Base-by-base conservation (phyloP, 1,284 basidiomycete species). In the Veloboletus limbatus region DNA sequence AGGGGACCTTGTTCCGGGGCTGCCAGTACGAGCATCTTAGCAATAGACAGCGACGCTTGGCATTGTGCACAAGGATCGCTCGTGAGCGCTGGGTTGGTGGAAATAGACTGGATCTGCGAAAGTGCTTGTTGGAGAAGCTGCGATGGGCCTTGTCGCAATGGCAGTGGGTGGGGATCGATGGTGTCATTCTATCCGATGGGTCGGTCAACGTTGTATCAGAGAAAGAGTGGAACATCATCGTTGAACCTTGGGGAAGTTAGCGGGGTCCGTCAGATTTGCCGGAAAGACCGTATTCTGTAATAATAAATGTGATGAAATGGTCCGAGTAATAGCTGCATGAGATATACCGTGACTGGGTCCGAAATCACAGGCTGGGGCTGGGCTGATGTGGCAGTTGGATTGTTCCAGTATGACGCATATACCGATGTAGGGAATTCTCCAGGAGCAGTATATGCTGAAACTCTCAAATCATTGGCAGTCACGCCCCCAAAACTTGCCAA, bases 351-450 rank as follows among this genome's bases (percentile, higher is more conserved):
- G 26, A 84, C 73, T 3, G 80, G 78, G 59, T 86, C 82, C 3
- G 81, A 76, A 40, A 87, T 74, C 21, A 84, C 72, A n/a, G 84
- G 85, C 57, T 85, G 81, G 4, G 78, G 77, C 63, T 85, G 80
- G 4, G 71, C 76, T 22, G 72, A 72, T 3, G 82, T 85, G n/a
- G 75, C 79, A 11, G 81, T 85, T 14, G 85, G 82, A 51, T 75
- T 63, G 57, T 86, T 84, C 66, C 79, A 84, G 62, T 86, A 87
- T 49, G 75, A 68, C 10, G 62, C 60, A 59, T 76, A 85, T 18
- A 72, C 63, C 3, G 78, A 75, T 1, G 81, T 81, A 3, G 81
- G 82, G 58, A 84, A 84, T 3, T 63, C 56, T 7, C 81, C 81
- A 8, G 79, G 75, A 16, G 66, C 79, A 1, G 80, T 78, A 58